Percentiles rank a stretch among this genome's conserved stretches.
phyloP scores from a whole-genome alignment of 2,329 filamentous ascomycete genomes.

The Lachnellula suecica region DNA sequence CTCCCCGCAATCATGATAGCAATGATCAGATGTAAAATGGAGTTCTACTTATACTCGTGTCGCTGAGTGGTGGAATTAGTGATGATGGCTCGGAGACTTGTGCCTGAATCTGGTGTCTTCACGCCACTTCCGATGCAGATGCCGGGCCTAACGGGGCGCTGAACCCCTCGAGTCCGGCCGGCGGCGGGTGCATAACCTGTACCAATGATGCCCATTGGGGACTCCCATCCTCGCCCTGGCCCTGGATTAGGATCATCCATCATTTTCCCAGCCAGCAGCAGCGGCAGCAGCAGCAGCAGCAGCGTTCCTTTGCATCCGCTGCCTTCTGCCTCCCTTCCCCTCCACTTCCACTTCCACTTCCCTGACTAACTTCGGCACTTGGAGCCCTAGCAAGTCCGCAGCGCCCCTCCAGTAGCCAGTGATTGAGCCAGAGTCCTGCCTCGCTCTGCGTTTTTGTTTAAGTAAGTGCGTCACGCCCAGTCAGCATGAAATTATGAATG shows the following conservation, averaged over 20 bases:
- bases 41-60: too few species aligned
- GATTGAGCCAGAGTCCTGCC: constrained; percentile 4
- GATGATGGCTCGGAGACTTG: neutral
- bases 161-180: neutral
- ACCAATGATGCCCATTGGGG: neutral
- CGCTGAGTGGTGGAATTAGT: neutral
- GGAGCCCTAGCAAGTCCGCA: constrained; percentile 4
- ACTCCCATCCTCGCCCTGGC: neutral
- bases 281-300: neutral
- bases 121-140: neutral
- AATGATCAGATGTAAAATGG: too few species aligned
- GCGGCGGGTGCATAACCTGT: neutral
- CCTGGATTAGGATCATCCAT: too few species aligned
- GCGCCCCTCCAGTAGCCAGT: neutral
- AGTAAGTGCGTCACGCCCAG: constrained; percentile 9
- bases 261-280: neutral
- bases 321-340: neutral
- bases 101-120: neutral
- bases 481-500: constrained; percentile 12
- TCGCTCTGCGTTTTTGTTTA: constrained; percentile 7
- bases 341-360: neutral
- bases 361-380: constrained; percentile 9
- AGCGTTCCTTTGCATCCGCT: neutral
- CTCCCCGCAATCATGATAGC: too few species aligned
- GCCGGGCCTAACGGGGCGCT: too few species aligned